A percentile compares a stretch with the other conserved stretches of the same genome.
Conservation (phyloP, 2,329 filamentous ascomycete genomes). For the Hypoxylon sp. region DNA sequence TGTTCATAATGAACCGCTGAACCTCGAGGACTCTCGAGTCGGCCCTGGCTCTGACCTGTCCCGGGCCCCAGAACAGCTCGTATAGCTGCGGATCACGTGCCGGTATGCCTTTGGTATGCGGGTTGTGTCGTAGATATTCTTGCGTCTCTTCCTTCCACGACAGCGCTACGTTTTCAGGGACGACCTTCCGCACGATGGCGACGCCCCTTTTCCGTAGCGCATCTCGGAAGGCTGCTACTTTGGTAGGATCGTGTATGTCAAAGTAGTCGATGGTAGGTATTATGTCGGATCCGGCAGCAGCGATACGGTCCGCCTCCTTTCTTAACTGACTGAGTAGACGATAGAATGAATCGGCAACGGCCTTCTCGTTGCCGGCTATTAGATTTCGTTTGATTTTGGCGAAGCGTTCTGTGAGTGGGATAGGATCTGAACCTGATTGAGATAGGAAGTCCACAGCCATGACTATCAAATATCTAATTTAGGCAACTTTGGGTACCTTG, state of each 20-base stretch:
- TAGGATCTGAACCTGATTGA: slow-evolving; percentile 52
- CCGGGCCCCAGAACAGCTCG: slow-evolving; percentile 79
- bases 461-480: slow-evolving; percentile 21
- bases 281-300: slow-evolving; percentile 50
- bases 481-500: slow-evolving; percentile 34
- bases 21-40: slow-evolving; percentile 72
- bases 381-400: slow-evolving; percentile 57
- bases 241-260: slow-evolving; percentile 51
- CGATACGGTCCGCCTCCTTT: slow-evolving; percentile 54
- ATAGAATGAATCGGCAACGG: slow-evolving; percentile 56
- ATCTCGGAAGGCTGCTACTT: slow-evolving; percentile 45
- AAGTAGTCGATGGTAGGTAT: slow-evolving; percentile 58
- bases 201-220: slow-evolving; percentile 68
- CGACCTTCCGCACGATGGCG: slow-evolving; percentile 73
- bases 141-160: slow-evolving; percentile 73
- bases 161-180: slow-evolving; percentile 70
- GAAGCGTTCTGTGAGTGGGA: slow-evolving; percentile 57
- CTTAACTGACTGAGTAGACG: slow-evolving; percentile 54
- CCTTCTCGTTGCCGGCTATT: slow-evolving; percentile 54
- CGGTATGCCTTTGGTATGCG: slow-evolving; percentile 70
- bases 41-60: slow-evolving; percentile 73
- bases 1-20: slow-evolving; percentile 71
- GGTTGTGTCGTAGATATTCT: slow-evolving; percentile 73
- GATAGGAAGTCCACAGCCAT: slow-evolving; percentile 44
- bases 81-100: slow-evolving; percentile 74